These are phyloP conservation scores for Gossypium ekmanianum DNA, from an alignment of 345 rosid genomes.

Conservation along the genomic window DNA sequence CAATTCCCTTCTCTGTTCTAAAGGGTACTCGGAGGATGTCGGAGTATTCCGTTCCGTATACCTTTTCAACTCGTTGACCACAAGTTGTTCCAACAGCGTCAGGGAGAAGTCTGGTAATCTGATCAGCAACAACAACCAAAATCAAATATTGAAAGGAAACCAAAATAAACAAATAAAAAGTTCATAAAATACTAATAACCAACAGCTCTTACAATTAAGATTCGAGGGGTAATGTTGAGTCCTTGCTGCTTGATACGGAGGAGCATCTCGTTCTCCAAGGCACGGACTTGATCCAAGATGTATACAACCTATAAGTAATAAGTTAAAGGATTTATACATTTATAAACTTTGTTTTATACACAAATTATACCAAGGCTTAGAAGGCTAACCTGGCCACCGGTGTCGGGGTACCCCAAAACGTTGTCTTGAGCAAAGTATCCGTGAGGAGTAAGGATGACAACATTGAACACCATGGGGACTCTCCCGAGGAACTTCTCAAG, in stretches of 20 bases:
- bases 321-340: neutral
- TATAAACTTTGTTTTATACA: neutral
- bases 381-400: conserved; percentile 83
- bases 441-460: conserved; percentile 89
- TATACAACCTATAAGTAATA: conserved; percentile 61
- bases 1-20: conserved; percentile 70
- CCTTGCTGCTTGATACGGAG: conserved; percentile 88
- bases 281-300: conserved; percentile 98
- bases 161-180: neutral
- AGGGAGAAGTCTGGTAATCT: conserved; percentile 86
- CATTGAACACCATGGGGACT: conserved; percentile 90
- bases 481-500: conserved; percentile 84
- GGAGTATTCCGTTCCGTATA: conserved; percentile 62
- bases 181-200: neutral
- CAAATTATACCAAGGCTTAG: neutral
- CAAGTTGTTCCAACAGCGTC: conserved; percentile 93
- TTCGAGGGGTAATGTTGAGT: conserved; percentile 74
- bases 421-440: conserved; percentile 96
- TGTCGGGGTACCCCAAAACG: conserved; percentile 93
- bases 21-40: conserved; percentile 90
- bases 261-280: conserved; percentile 87
- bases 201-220: conserved; percentile 60
- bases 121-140: conserved; percentile 16
- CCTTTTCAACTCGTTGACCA: conserved; percentile 86
- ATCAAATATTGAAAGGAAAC: neutral